Conservation (phyloP, 805 yeast species). For the Monosporozyma siamensis region DNA sequence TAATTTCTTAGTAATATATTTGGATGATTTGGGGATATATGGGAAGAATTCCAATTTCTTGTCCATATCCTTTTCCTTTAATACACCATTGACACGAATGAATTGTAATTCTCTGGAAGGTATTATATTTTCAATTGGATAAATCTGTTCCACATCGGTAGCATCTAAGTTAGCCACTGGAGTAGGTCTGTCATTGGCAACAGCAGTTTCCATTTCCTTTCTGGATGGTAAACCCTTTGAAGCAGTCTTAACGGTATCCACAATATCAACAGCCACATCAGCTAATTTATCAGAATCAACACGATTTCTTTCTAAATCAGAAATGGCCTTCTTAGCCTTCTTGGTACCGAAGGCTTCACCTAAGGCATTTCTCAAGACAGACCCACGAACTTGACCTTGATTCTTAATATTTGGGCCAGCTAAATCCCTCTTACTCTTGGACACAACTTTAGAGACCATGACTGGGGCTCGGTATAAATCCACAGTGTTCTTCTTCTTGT, state of each 20-base stretch:
- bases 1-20: slow-evolving; percentile 43
- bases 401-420: slow-evolving; percentile 54
- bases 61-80: slow-evolving; percentile 44
- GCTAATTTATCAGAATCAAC: slow-evolving; percentile 78
- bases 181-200: slow-evolving; percentile 68
- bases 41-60: slow-evolving; percentile 54
- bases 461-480: slow-evolving; percentile 60
- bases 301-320: slow-evolving; percentile 69
- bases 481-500: slow-evolving; percentile 52
- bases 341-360: slow-evolving; percentile 98
- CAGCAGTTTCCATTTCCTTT: slow-evolving; percentile 47
- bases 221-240: slow-evolving; percentile 69
- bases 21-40: slow-evolving; percentile 38
- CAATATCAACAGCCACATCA: slow-evolving; percentile 67
- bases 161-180: slow-evolving; percentile 73
- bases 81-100: slow-evolving; percentile 54
- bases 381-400: slow-evolving; percentile 40
- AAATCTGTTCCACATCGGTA: slow-evolving; percentile 72
- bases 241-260: slow-evolving; percentile 63
- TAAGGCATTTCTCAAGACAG: slow-evolving; percentile 65
- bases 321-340: slow-evolving; percentile 85
- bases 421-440: slow-evolving; percentile 47
- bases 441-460: slow-evolving; percentile 50
- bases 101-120: slow-evolving; percentile 53
- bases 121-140: slow-evolving; percentile 63